Evolutionary conservation across 2,329 filamentous ascomycete species (phyloP).

Genomic region (Nemania bipapillata): DNA sequence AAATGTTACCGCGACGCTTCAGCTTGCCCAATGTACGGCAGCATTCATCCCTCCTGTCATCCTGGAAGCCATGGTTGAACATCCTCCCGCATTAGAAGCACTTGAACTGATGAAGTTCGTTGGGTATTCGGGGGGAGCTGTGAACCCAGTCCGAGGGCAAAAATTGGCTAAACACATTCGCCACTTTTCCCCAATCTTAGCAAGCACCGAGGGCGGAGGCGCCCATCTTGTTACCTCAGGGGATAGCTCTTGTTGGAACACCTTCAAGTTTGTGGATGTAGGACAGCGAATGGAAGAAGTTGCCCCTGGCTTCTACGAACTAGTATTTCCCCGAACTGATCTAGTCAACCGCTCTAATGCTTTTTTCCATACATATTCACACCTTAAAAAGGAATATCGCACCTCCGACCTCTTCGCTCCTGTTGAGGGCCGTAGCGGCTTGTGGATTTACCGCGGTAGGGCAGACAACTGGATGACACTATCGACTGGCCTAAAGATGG

Average conservation of each 20-base stretch:
- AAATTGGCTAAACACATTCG: slow-evolving; percentile 32
- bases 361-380: slow-evolving; percentile 38
- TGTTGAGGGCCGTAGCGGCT: slow-evolving; percentile 16
- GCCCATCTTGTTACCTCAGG: slow-evolving; percentile 25
- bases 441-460: slow-evolving; percentile 53
- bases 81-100: slow-evolving; percentile 34
- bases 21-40: slow-evolving; percentile 26
- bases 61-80: slow-evolving; percentile 35
- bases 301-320: slow-evolving; percentile 46
- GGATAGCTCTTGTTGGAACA: slow-evolving; percentile 38
- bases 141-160: slow-evolving; percentile 38
- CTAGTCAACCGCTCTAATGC: slow-evolving; percentile 34
- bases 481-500: slow-evolving; percentile 53
- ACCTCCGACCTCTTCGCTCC: slow-evolving; percentile 30
- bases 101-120: slow-evolving; percentile 30
- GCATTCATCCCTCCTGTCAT: slow-evolving; percentile 33
- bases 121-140: slow-evolving; percentile 35
- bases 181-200: slow-evolving; percentile 35
- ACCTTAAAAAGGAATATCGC: slow-evolving; percentile 19
- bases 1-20: slow-evolving; percentile 33
- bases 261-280: slow-evolving; percentile 41
- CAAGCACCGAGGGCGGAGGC: slow-evolving; percentile 38
- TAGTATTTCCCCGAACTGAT: slow-evolving; percentile 44
- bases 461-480: slow-evolving; percentile 57
- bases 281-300: slow-evolving; percentile 47